Evolutionary conservation across 2,329 filamentous ascomycete species (phyloP).

Genomic region (Colletotrichum sp.): DNA sequence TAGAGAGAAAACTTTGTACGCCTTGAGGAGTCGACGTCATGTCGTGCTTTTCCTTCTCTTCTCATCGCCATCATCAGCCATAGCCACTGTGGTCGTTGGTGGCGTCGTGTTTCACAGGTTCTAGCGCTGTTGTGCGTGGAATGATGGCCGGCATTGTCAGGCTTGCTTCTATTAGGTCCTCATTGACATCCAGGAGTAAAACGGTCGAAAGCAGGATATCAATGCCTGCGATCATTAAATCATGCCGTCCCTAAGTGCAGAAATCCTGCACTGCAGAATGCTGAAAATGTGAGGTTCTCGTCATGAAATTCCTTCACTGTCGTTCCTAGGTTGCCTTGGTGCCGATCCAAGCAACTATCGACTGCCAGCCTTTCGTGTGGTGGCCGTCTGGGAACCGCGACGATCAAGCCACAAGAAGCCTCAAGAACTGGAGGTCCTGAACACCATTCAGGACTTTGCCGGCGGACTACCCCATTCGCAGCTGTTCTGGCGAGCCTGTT

Average conservation of each 20-base stretch:
- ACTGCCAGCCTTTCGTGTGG: neutral
- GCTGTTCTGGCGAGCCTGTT: neutral
- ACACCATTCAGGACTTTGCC: neutral
- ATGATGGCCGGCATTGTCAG: neutral
- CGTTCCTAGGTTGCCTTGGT: neutral
- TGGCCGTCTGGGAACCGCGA: neutral
- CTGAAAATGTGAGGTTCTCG: neutral
- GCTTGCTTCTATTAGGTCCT: neutral
- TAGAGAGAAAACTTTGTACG: slow-evolving; percentile 9
- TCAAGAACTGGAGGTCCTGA: neutral
- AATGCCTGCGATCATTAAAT: neutral
- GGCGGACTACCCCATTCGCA: neutral
- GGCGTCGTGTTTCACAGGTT: neutral
- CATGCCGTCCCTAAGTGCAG: neutral
- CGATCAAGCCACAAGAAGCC: neutral
- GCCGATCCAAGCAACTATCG: neutral
- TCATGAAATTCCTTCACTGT: neutral
- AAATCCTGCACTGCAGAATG: slow-evolving; percentile 11
- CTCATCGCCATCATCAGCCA: neutral
- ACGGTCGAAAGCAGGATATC: neutral
- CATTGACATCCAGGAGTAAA: neutral
- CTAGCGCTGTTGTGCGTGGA: neutral
- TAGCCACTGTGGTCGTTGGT: neutral
- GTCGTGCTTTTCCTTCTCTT: neutral
- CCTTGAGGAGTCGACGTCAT: neutral